A percentile compares a stretch with the other conserved stretches of the same genome.
Evolutionary conservation across 768 basidiomycete genomes (phyloP).

Genomic region (Boletus subcaerulescens): DNA sequence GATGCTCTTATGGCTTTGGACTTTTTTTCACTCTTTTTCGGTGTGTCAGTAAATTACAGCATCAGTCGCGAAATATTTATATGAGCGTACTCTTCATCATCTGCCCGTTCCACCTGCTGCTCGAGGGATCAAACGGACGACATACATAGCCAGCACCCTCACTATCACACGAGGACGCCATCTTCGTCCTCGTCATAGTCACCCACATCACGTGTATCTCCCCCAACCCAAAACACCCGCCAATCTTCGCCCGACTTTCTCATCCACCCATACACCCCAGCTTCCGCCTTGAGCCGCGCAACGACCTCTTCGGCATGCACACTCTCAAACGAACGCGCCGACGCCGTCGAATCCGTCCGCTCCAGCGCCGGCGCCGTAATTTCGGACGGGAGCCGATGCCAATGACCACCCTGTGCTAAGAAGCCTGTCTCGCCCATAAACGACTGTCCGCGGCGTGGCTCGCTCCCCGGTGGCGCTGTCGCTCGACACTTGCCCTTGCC

Average conservation of each 20-base stretch:
- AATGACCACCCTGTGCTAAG: conserved; percentile 45
- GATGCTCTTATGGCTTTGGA: conserved; percentile 17
- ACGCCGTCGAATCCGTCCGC: conserved; percentile 45
- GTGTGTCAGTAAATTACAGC: conserved; percentile 15
- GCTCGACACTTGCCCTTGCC: conserved; percentile 34
- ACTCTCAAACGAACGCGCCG: conserved; percentile 47
- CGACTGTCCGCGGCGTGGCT: conserved; percentile 52
- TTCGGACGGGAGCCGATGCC: conserved; percentile 34
- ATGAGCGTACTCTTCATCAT: conserved; percentile 8
- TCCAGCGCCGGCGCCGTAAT: conserved; percentile 32
- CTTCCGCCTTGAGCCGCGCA: conserved; percentile 45
- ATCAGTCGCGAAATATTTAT: conserved; percentile 20
- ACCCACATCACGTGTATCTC: conserved; percentile 37
- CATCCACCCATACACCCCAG: conserved; percentile 79
- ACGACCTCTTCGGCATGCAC: conserved; percentile 51
- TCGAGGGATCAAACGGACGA: neutral
- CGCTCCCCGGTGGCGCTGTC: conserved; percentile 8
- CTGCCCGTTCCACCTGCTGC: neutral
- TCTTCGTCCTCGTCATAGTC: conserved; percentile 28
- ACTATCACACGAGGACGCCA: conserved; percentile 24
- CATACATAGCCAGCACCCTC: neutral
- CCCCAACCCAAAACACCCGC: conserved; percentile 82
- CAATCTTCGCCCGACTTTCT: conserved; percentile 71
- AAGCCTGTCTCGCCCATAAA: conserved; percentile 62
- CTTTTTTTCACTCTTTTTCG: conserved; percentile 8